A percentile compares a stretch with the other conserved stretches of the same genome.
phyloP scores from a whole-genome alignment of 176 grass and related monocot genomes.

The Saccharum spontaneum region DNA sequence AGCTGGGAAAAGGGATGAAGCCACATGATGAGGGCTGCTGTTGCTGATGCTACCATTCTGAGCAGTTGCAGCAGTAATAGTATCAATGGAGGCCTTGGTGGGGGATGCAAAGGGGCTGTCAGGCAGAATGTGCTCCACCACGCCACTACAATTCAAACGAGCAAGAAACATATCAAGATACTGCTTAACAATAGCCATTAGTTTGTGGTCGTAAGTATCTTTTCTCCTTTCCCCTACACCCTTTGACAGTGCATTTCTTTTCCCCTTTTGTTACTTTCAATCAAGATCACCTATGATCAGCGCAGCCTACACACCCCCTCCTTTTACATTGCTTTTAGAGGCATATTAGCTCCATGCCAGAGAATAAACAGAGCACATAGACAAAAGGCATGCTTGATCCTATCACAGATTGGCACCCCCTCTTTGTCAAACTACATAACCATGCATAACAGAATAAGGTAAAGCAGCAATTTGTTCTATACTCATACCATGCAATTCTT shows the following conservation, averaged over 20 bases:
- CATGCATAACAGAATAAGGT: not conserved
- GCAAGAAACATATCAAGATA: constrained; percentile 36
- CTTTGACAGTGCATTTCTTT: constrained; percentile 20
- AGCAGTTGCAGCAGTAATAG: not conserved
- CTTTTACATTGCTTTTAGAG: constrained; percentile 36
- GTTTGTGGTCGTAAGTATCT: constrained; percentile 23
- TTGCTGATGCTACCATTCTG: constrained; percentile 18
- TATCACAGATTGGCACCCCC: not conserved
- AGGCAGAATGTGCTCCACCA: constrained; percentile 84
- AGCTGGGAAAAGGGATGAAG: constrained; percentile 53
- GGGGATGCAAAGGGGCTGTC: constrained; percentile 79
- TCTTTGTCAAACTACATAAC: not conserved
- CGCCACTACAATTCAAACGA: constrained; percentile 43
- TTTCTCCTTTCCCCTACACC: constrained; percentile 15
- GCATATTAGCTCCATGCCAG: constrained; percentile 22
- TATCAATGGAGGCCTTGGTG: constrained; percentile 51
- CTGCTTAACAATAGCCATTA: constrained; percentile 17
- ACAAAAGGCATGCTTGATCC: not conserved
- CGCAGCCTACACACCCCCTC: constrained; percentile 5
- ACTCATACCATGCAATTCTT: too few relatives aligned
- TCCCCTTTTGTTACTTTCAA: constrained; percentile 18
- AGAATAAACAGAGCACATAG: constrained; percentile 27
- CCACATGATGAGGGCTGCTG: constrained; percentile 39
- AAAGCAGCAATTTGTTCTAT: not conserved
- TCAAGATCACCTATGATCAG: constrained; percentile 15